Conservation (phyloP, 176 grass and related monocot genomes). For the Cenchrus americanus region DNA sequence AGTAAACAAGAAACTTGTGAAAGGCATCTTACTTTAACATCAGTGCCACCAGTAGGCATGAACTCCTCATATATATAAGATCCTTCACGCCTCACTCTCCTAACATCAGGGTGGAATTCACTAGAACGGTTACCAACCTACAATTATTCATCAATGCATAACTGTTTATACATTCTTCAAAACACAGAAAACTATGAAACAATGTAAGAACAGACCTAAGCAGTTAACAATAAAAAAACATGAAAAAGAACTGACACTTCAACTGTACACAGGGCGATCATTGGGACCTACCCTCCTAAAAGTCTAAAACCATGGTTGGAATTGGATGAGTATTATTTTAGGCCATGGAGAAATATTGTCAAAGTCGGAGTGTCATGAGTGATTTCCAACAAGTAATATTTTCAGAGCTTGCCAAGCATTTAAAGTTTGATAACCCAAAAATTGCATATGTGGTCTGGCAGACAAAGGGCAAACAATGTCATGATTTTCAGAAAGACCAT, state of each 20-base stretch:
- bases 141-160: slow-evolving; percentile 42
- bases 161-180: slow-evolving; percentile 32
- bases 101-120: slow-evolving; percentile 97
- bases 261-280: slow-evolving; percentile 15
- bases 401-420: slow-evolving; percentile 15
- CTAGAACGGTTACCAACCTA: slow-evolving; percentile 98
- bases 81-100: slow-evolving; percentile 91
- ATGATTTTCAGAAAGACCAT: slow-evolving; percentile 26
- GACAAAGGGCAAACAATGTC: background rate
- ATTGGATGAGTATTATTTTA: slow-evolving; percentile 12
- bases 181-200: slow-evolving; percentile 12
- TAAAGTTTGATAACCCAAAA: background rate
- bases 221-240: background rate
- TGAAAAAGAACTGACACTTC: slow-evolving; percentile 9
- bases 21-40: slow-evolving; percentile 84
- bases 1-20: slow-evolving; percentile 20
- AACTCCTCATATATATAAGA: slow-evolving; percentile 99
- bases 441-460: background rate
- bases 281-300: background rate
- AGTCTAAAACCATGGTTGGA: background rate
- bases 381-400: background rate
- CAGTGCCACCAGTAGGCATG: slow-evolving; percentile 98
- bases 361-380: background rate
- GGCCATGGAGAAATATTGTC: background rate
- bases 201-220: slow-evolving; percentile 21